phyloP scores from a whole-genome alignment of 441 rosid species.

The Pelargonium citronellum region DNA sequence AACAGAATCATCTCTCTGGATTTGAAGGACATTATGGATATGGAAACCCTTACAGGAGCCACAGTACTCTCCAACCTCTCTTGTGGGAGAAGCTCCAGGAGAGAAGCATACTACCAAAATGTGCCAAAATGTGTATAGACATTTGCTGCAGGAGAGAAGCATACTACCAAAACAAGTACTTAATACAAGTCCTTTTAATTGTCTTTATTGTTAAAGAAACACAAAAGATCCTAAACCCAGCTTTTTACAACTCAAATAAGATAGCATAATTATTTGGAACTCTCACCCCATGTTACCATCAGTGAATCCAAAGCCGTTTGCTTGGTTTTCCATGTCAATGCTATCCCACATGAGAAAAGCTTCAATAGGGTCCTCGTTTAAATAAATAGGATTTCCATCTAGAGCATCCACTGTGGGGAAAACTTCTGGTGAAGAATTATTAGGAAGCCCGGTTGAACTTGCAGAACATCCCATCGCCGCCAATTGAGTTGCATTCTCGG shows the following conservation, averaged over 20 bases:
- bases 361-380: constrained; percentile 6
- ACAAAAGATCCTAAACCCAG: no score
- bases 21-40: no score
- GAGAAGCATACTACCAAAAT: no score
- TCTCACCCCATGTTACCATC: neutral
- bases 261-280: neutral
- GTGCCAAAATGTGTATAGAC: no score
- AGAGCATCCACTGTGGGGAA: constrained; percentile 1
- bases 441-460: neutral
- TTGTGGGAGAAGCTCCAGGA: no score
- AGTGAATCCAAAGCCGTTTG: constrained; percentile 1
- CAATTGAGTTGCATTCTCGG: constrained; percentile 1
- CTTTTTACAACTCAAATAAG: neutral
- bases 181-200: no score
- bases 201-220: no score
- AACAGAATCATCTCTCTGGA: neutral
- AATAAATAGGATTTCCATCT: neutral
- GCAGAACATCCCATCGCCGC: neutral
- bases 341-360: constrained; percentile 14
- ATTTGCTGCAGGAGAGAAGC: no score
- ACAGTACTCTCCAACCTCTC: no score
- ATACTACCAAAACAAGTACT: no score
- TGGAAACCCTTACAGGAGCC: neutral
- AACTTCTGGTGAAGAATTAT: constrained; percentile 11
- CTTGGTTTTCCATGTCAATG: constrained; percentile 5